Base-by-base conservation (phyloP, 257 asterid species). In the Leonotis leonurus region DNA sequence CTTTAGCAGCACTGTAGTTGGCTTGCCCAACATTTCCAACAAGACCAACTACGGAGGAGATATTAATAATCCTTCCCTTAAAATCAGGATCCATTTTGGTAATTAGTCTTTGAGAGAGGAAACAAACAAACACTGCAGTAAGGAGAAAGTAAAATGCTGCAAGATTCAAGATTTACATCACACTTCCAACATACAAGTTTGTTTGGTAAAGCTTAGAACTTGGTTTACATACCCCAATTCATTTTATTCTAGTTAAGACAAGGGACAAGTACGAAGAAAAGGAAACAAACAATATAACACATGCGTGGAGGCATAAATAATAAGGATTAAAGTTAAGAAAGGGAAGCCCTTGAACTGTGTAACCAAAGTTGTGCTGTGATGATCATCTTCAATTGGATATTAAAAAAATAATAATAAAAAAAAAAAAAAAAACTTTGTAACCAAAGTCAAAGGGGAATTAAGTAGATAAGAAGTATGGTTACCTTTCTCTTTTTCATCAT, bases 401-500 rank as follows among this genome's bases (percentile, higher is more conserved):
- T n/a, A n/a, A n/a, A n/a, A n/a, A n/a, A n/a, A n/a, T n/a, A n/a
- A n/a, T n/a, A n/a, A n/a, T n/a, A n/a, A n/a, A n/a, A n/a, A n/a
- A n/a, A n/a, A n/a, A n/a, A n/a, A n/a, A n/a, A n/a, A n/a, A n/a
- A n/a, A n/a, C n/a, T n/a, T n/a, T n/a, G n/a, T n/a, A n/a, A n/a
- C n/a, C n/a, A n/a, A 64, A 68, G 45, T 61, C 20, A 21, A 37
- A 62, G 39, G 1, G 18, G 21, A 63, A 32, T 32, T 13, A 50
- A 36, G 30, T 29, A 50, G 4, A 35, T 22, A 25, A 22, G 12
- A 49, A 49, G 14, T 35, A 48, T 2, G 32, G 6, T 51, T 83
- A 92, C 97, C 96, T 92, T 89, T 80, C 60, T 89, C 84, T 92
- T 92, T 81, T 83, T 92, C 96, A 85, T 85, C 99, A 92, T 89